Percentiles rank a stretch among this genome's conserved stretches.
These are phyloP conservation scores for Diphasiastrum complanatum DNA, from an alignment of 83 land plant species.

Conservation along the genomic window DNA sequence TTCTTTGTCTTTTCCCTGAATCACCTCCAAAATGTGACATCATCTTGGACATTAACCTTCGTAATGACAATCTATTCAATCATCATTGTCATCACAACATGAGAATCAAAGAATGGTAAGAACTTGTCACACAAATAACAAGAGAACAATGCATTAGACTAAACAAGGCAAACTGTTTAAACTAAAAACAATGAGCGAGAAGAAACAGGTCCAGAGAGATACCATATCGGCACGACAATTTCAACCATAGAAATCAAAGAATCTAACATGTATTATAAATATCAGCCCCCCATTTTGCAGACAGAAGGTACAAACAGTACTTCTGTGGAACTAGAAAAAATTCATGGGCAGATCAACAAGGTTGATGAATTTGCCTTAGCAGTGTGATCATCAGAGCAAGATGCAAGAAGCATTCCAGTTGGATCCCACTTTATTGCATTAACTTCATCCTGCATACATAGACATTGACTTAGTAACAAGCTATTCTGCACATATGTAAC, in stretches of 20 bases:
- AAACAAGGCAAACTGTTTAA: not conserved
- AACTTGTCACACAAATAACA: not conserved
- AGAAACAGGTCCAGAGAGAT: not conserved
- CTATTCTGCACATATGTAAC: not conserved
- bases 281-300: no score
- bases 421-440: constrained; percentile 99
- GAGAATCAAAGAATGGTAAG: no score
- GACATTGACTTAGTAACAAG: not conserved
- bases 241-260: no score
- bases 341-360: not conserved
- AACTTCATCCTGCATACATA: constrained; percentile 70
- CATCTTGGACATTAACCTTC: no score
- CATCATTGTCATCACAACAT: no score
- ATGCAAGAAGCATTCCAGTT: constrained; percentile 72
- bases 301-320: no score
- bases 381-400: constrained; percentile 91
- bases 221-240: no score
- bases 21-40: not conserved
- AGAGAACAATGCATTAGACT: not conserved
- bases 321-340: no score
- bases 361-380: constrained; percentile 54
- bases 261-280: no score
- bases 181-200: not conserved
- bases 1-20: no score
- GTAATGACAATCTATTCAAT: no score